Base-by-base conservation (phyloP, 2,329 filamentous ascomycete species). In the Capronia coronata region DNA sequence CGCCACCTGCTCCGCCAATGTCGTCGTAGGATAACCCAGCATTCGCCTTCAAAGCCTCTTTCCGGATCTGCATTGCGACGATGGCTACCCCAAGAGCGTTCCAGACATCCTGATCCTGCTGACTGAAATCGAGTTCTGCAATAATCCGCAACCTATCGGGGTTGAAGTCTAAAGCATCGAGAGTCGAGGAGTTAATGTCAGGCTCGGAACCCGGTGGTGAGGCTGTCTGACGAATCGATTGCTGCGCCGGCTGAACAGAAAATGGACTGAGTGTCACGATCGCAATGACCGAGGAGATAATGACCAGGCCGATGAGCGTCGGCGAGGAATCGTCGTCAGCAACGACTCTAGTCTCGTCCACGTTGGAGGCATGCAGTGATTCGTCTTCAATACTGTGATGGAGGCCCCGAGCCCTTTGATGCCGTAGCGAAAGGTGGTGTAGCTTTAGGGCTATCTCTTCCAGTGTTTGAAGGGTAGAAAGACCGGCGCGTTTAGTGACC, bases 61-160 rank as follows among this genome's bases (percentile, higher is more conserved):
- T 73, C 3, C 77, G 70, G 46, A 74, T 71, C 60, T 78, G 73
- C 53, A 77, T 70, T 9, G 78, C 67, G 4, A 77, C 65, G 49
- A 82, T 77, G 0, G 78, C 75, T 43, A 82, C 56, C 0, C 77
- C 76, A 2, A 82, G 65, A 3, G 74, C 70, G 59, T 79, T 80
- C 79, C 79, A 83, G 1, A 81, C 77, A 59, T 82, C 79, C 51
- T 76, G 75, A 1, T 71, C 71, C 7, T 64, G 61, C 37, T 77
- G 70, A 2, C 68, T 69, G 48, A 79, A 72, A 59, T 82, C 74
- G 55, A 80, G 76, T 45, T 73, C 71, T 3, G 70, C 73, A 43
- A 81, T 71, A 9, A 69, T 68, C 9, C 67, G 63, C 6, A 73
- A 48, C 18, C 53, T 46, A 30, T 52, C 52, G 14, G 51, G 21